Base-by-base conservation (phyloP, 768 basidiomycete genomes). In the Pleurotus platypus region DNA sequence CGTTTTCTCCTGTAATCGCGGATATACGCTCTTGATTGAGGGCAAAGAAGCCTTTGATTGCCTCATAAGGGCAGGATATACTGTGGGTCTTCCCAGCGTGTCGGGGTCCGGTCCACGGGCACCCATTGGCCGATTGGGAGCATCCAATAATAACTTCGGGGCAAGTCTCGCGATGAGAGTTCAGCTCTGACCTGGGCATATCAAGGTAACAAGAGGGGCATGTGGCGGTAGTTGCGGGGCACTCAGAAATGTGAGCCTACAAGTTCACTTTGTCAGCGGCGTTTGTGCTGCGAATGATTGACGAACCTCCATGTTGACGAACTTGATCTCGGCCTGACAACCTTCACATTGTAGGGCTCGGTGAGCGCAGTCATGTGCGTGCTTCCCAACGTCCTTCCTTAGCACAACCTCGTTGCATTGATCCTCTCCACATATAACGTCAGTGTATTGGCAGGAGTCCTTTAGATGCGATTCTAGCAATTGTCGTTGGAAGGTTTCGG, bases 401-500 rank as follows among this genome's bases (percentile, higher is more conserved):
- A 74, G 61, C 18, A 84, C 63, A 12, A 65, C 62, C 57, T 77
- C 67, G 22, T 66, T 66, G 62, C 87, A 88, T 35, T 72, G 69
- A 13, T 62, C 69, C 57, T 78, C 75, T 11, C 74, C 70, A 64
- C 87, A 89, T 8, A 68, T 62, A 3, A 84, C 77, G 58, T 80
- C 72, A 53, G 79, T 74, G 64, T 78, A 90, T 57, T 71, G 70
- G 61, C 92, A 94, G 24, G 75, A 67, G 5, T 85, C 82, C 56
- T 75, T 78, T 58, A 91, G 67, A 66, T 94, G 92, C 0, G 75
- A 62, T 5, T 77, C 71, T n/a, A 90, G 68, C 22, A 83, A 68
- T 64, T 89, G 87, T 27, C 92, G 74, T 65, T 94, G 86, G 57
- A 81, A 84, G 2, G 79, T 83, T 67, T 83, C 70, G 4, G 66